phyloP scores from a whole-genome alignment of 345 rosid species.

The Populus pruinosa region DNA sequence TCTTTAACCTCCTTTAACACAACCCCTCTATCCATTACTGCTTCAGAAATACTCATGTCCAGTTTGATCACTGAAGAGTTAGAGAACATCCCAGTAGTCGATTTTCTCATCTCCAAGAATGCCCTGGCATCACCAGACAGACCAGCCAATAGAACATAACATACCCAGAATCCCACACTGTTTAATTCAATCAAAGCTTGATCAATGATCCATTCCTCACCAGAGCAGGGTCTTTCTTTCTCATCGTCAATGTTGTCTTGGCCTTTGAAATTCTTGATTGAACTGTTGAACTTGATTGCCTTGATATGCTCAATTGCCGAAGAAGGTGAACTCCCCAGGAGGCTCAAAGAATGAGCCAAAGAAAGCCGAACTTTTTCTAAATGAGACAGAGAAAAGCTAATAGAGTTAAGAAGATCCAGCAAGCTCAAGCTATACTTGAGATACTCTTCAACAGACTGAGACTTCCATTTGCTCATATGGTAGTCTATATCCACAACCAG shows the following conservation, averaged over 20 bases:
- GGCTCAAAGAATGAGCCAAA: conserved; percentile 41
- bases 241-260: conserved; percentile 8
- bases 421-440: conserved; percentile 43
- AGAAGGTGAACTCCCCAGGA: conserved; percentile 37
- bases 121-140: conserved; percentile 40
- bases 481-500: conserved; percentile 45
- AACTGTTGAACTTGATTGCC: conserved; percentile 22
- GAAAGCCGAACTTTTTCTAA: conserved; percentile 43
- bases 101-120: conserved; percentile 36
- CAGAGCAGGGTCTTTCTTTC: conserved; percentile 16
- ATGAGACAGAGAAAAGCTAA: conserved; percentile 42
- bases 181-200: conserved; percentile 46
- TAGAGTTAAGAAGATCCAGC: conserved; percentile 45
- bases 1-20: conserved; percentile 43
- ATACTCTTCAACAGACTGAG: conserved; percentile 36
- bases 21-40: conserved; percentile 22
- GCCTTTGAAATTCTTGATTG: conserved; percentile 16
- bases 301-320: conserved; percentile 33
- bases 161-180: conserved; percentile 42
- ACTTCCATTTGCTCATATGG: conserved; percentile 46
- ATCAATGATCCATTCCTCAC: conserved; percentile 35
- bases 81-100: conserved; percentile 12
- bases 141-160: conserved; percentile 37
- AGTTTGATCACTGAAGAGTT: conserved; percentile 22
- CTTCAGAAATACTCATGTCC: conserved; percentile 25